These are phyloP conservation scores for grape (Vitis vinifera) DNA, from an alignment of 164 flowering plant genomes.

Conservation along the genomic window DNA sequence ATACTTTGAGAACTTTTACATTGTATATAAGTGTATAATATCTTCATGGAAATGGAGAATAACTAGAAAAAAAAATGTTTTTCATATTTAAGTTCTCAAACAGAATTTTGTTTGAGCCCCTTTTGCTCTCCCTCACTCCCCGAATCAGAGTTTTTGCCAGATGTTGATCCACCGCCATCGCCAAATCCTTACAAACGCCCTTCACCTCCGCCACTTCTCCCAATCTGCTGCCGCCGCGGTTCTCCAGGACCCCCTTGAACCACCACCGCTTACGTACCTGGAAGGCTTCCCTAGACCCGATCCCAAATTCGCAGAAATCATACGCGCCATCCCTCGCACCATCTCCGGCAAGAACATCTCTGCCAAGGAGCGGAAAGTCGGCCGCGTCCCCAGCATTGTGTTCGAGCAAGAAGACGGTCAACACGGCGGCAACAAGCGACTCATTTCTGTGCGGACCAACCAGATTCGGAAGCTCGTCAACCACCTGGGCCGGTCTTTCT, in stretches of 20 bases:
- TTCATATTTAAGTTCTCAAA: too few species aligned
- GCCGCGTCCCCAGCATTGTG: slow-evolving; percentile 80
- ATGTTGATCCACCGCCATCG: too few species aligned
- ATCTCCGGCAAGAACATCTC: slow-evolving; percentile 56
- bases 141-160: too few species aligned
- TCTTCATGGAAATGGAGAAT: too few species aligned
- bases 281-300: slow-evolving; percentile 71
- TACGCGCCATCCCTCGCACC: slow-evolving; percentile 61
- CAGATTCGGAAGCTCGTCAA: slow-evolving; percentile 82
- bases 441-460: slow-evolving; percentile 66
- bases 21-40: too few species aligned
- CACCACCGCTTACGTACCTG: slow-evolving; percentile 43
- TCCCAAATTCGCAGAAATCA: slow-evolving; percentile 70
- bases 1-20: too few species aligned
- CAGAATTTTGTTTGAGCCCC: neutral
- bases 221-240: slow-evolving; percentile 44
- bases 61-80: too few species aligned
- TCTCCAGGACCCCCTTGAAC: slow-evolving; percentile 14
- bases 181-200: too few species aligned
- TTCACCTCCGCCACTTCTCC: slow-evolving; percentile 38
- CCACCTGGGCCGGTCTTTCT: slow-evolving; percentile 63
- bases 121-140: neutral
- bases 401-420: slow-evolving; percentile 92
- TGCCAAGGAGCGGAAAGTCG: slow-evolving; percentile 67
- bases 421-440: slow-evolving; percentile 90